Conservation (phyloP, 2,329 filamentous ascomycete genomes). For the Chrysoporthe cubensis region DNA sequence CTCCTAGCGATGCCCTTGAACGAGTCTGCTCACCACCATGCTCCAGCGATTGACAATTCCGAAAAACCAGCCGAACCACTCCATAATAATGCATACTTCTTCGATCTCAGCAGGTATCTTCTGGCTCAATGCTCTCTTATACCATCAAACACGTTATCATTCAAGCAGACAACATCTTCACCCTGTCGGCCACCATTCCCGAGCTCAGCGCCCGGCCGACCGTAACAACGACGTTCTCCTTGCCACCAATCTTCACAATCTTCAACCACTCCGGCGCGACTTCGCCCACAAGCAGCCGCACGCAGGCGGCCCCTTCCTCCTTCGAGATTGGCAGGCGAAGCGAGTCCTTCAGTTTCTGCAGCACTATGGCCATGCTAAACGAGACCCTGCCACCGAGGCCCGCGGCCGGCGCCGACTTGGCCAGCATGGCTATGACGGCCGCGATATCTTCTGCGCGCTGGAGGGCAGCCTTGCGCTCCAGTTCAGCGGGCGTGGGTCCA, state of each 20-base stretch:
- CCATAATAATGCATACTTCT: conserved; percentile 2
- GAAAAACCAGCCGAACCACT: too few species aligned
- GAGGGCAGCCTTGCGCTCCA: conserved; percentile 66
- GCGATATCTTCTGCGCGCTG: conserved; percentile 71
- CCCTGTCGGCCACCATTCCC: conserved; percentile 31
- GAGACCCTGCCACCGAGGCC: conserved; percentile 61
- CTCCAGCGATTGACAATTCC: neutral
- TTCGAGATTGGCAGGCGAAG: conserved; percentile 58
- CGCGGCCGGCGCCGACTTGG: conserved; percentile 49
- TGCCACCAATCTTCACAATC: conserved; percentile 54
- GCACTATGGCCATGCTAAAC: conserved; percentile 66
- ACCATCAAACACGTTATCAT: neutral
- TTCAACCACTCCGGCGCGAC: conserved; percentile 61
- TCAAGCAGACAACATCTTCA: conserved; percentile 33
- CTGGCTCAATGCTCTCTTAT: neutral
- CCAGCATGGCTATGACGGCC: conserved; percentile 69
- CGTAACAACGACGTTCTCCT: conserved; percentile 63
- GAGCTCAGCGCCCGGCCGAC: conserved; percentile 34
- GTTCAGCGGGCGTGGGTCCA: conserved; percentile 56
- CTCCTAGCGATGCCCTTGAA: neutral
- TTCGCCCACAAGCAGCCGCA: conserved; percentile 57
- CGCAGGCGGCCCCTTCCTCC: conserved; percentile 55
- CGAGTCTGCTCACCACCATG: neutral
- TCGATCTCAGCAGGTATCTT: neutral
- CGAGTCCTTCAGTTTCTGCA: conserved; percentile 71